Percentiles rank a stretch among this genome's conserved stretches.
These are phyloP conservation scores for Leccinum ochraceum DNA, from an alignment of 768 basidiomycete species.

Conservation along the genomic window DNA sequence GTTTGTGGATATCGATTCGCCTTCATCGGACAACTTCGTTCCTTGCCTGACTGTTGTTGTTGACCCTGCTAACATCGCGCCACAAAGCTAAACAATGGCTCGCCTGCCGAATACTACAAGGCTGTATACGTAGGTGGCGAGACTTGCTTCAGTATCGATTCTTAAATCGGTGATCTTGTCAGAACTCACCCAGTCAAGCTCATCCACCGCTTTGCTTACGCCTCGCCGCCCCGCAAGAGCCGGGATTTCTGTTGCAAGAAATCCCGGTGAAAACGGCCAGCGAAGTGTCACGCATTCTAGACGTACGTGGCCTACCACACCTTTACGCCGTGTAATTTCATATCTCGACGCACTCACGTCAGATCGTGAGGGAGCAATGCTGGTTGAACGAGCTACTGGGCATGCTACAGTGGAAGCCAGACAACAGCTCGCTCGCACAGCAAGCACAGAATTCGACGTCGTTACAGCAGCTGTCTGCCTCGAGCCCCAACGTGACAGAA, in stretches of 20 bases:
- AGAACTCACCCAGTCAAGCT: constrained; percentile 64
- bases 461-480: background rate
- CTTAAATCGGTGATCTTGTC: constrained; percentile 6
- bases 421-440: constrained; percentile 26
- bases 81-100: constrained; percentile 55
- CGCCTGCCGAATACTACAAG: constrained; percentile 64
- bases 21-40: background rate
- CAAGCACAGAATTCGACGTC: constrained; percentile 7
- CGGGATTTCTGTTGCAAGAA: constrained; percentile 71
- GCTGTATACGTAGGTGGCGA: constrained; percentile 58
- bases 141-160: background rate
- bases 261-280: constrained; percentile 72
- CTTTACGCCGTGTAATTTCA: background rate
- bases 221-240: constrained; percentile 68
- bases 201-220: constrained; percentile 74
- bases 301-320: constrained; percentile 43
- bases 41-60: background rate
- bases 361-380: constrained; percentile 74
- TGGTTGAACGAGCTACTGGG: constrained; percentile 78
- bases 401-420: constrained; percentile 62
- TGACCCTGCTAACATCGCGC: constrained; percentile 14
- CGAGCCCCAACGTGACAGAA: constrained; percentile 30
- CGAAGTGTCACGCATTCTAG: constrained; percentile 74
- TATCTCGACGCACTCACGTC: background rate
- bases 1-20: background rate